phyloP scores from a whole-genome alignment of 2,329 filamentous ascomycete species.

The Neospermospora avenae region DNA sequence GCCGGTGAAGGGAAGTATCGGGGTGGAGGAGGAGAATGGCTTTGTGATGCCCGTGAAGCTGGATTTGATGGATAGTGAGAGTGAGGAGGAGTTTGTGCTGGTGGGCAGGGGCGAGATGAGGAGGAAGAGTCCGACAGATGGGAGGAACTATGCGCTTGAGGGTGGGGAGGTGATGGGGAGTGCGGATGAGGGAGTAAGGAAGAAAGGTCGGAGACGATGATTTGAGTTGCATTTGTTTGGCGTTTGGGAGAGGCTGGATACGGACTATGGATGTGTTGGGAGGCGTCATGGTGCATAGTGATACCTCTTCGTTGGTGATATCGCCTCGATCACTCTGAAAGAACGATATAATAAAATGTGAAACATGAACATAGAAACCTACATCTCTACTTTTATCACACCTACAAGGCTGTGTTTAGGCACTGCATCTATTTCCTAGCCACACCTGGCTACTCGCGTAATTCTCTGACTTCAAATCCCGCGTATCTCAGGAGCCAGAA shows the following conservation, averaged over 20 bases:
- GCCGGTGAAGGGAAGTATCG: conserved; percentile 56
- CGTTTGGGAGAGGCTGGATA: background rate
- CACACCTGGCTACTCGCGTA: background rate
- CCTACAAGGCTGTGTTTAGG: background rate
- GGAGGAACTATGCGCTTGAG: conserved; percentile 63
- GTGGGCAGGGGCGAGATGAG: conserved; percentile 79
- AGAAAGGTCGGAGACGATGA: conserved; percentile 26
- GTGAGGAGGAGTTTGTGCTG: conserved; percentile 79
- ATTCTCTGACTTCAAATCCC: background rate
- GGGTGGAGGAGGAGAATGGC: conserved; percentile 49
- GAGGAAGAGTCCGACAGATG: conserved; percentile 75
- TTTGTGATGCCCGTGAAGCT: conserved; percentile 94
- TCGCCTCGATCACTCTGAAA: background rate
- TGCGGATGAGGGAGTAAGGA: conserved; percentile 37
- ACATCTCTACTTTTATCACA: background rate
- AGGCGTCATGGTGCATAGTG: background rate
- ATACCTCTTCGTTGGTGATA: background rate
- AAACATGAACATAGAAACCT: background rate
- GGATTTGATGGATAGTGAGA: conserved; percentile 89
- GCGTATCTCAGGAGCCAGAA: background rate
- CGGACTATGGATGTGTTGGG: background rate
- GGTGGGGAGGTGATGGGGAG: conserved; percentile 40
- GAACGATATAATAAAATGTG: background rate
- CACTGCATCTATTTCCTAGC: background rate
- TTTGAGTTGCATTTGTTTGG: conserved; percentile 10